Evolutionary conservation across 2,329 filamentous ascomycete species (phyloP).

Genomic region (Alternaria solani): DNA sequence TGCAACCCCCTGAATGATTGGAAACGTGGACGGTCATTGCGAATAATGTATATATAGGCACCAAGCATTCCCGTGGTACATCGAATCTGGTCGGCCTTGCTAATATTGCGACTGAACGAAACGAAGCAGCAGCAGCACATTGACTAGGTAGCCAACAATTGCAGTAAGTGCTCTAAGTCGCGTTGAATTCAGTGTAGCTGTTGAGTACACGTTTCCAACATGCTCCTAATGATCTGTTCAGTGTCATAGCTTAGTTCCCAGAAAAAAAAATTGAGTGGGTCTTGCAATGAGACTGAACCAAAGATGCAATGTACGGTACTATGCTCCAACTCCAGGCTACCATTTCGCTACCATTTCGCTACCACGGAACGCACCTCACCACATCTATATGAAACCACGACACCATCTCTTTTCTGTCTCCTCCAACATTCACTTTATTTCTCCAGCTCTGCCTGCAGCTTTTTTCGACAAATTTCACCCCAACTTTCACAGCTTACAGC

Average conservation of each 20-base stretch:
- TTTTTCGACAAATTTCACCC: too few species aligned
- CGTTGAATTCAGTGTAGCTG: background rate
- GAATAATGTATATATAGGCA: background rate
- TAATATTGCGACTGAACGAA: background rate
- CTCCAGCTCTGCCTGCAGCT: too few species aligned
- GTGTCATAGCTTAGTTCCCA: too few species aligned
- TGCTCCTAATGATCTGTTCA: too few species aligned
- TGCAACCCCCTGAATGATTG: rapidly evolving
- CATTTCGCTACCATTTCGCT: background rate
- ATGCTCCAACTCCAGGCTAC: background rate
- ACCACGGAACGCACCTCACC: background rate
- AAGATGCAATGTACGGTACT: background rate
- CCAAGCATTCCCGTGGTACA: background rate
- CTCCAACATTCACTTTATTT: too few species aligned
- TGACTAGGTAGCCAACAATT: background rate
- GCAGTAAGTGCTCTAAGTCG: background rate
- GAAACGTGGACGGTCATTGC: background rate
- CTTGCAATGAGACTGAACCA: background rate
- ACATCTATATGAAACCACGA: background rate
- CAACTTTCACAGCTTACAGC: too few species aligned
- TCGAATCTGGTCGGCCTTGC: background rate
- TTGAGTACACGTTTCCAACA: too few species aligned
- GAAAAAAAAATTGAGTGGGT: background rate
- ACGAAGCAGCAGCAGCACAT: background rate
- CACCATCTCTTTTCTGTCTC: too few species aligned